Conservation (phyloP, 495 filamentous ascomycete species). For the Antarctomyces pellizariae region DNA sequence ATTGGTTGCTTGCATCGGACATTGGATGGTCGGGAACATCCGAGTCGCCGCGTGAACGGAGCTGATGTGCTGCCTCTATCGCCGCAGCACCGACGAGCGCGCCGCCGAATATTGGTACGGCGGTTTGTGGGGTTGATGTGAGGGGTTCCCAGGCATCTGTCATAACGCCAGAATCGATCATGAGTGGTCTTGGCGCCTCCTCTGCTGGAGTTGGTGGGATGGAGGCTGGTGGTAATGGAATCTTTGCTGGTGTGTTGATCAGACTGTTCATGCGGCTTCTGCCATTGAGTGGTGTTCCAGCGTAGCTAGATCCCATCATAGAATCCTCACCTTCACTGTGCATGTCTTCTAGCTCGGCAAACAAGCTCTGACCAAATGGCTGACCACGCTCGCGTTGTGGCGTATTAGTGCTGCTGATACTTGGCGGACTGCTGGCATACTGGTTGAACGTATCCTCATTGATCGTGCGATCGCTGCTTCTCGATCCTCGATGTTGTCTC, state of each 20-base stretch:
- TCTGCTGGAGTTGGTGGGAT: slow-evolving; percentile 30
- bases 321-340: slow-evolving; percentile 41
- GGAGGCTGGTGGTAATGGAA: too few species aligned
- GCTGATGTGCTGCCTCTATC: slow-evolving; percentile 3
- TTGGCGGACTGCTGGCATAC: too few species aligned
- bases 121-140: slow-evolving; percentile 5
- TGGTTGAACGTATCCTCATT: slow-evolving; percentile 34
- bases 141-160: slow-evolving; percentile 40
- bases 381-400: too few species aligned
- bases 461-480: too few species aligned
- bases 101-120: slow-evolving; percentile 6
- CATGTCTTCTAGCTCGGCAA: slow-evolving; percentile 68
- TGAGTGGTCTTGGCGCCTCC: slow-evolving; percentile 21
- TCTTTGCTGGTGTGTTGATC: slow-evolving; percentile 17
- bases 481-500: too few species aligned
- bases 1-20: slow-evolving; percentile 11
- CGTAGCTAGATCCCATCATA: slow-evolving; percentile 19
- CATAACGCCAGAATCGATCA: slow-evolving; percentile 73
- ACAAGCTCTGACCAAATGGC: slow-evolving; percentile 56
- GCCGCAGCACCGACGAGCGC: slow-evolving; percentile 5
- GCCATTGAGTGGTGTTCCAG: too few species aligned
- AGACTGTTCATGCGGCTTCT: slow-evolving; percentile 21
- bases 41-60: slow-evolving; percentile 2
- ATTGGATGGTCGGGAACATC: slow-evolving; percentile 2
- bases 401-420: slow-evolving; percentile 22